A percentile compares a stretch with the other conserved stretches of the same genome.
Conservation (phyloP, 768 basidiomycete genomes). For the Suillus brevipes region DNA sequence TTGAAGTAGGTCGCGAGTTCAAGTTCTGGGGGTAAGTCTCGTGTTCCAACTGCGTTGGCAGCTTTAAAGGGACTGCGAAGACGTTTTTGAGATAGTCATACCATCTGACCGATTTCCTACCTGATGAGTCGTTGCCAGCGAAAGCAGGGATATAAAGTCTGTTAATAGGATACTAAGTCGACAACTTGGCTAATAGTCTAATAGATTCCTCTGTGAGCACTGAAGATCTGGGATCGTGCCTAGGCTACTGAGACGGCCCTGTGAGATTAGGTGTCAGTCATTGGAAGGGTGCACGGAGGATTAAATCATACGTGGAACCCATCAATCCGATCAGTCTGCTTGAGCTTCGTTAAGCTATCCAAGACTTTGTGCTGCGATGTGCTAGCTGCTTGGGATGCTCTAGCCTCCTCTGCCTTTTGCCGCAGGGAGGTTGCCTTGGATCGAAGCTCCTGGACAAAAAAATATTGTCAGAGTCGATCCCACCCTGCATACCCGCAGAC, state of each 20-base stretch:
- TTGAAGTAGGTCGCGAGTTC: slow-evolving; percentile 59
- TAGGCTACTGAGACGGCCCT: slow-evolving; percentile 93
- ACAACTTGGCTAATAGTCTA: slow-evolving; percentile 53
- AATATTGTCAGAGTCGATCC: background rate
- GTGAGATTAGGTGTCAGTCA: background rate
- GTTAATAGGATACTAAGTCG: slow-evolving; percentile 66
- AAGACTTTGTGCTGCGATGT: slow-evolving; percentile 85
- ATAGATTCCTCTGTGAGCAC: slow-evolving; percentile 52
- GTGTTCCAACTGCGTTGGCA: slow-evolving; percentile 63
- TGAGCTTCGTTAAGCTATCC: slow-evolving; percentile 75
- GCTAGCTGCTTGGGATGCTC: slow-evolving; percentile 79
- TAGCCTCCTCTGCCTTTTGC: slow-evolving; percentile 86
- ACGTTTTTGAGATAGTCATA: slow-evolving; percentile 71
- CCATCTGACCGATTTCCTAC: slow-evolving; percentile 53
- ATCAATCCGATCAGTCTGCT: slow-evolving; percentile 76
- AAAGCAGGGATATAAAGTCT: slow-evolving; percentile 59
- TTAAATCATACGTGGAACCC: slow-evolving; percentile 82
- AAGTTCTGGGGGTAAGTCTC: slow-evolving; percentile 47
- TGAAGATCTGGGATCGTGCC: slow-evolving; percentile 85
- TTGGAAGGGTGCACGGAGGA: background rate
- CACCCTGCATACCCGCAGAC: slow-evolving; percentile 10
- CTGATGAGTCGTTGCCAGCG: slow-evolving; percentile 19
- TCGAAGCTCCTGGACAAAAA: slow-evolving; percentile 40
- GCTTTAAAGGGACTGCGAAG: slow-evolving; percentile 69
- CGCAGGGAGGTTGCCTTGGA: slow-evolving; percentile 63